phyloP scores from a whole-genome alignment of 2,329 filamentous ascomycete genomes.

The Alternaria triticina region DNA sequence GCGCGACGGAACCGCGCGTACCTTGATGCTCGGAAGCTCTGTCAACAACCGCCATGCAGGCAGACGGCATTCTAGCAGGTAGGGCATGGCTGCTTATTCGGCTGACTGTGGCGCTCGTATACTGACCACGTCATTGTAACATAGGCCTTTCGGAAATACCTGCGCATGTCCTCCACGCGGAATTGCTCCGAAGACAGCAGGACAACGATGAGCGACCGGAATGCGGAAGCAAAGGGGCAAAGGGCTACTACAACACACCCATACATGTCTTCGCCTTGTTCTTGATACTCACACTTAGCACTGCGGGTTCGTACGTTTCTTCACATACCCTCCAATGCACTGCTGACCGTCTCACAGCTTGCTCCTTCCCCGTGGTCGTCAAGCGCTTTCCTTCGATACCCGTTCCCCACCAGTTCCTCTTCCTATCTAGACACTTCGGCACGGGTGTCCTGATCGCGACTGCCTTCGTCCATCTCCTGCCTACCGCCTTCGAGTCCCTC shows the following conservation, averaged over 20 bases:
- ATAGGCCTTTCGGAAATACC: conserved; percentile 47
- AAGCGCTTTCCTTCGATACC: conserved; percentile 47
- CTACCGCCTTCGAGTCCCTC: conserved; percentile 49
- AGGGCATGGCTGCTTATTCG: conserved; percentile 10
- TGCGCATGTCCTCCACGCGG: conserved; percentile 54
- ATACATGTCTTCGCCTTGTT: conserved; percentile 65
- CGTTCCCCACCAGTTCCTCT: conserved; percentile 49
- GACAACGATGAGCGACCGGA: conserved; percentile 51
- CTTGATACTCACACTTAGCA: conserved; percentile 63
- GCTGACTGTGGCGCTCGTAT: background rate
- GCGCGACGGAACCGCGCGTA: conserved; percentile 14
- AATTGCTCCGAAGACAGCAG: conserved; percentile 58
- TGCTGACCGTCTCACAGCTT: conserved; percentile 39
- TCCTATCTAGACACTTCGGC: conserved; percentile 50
- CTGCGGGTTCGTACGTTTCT: conserved; percentile 51
- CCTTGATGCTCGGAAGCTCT: conserved; percentile 3
- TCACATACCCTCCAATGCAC: background rate
- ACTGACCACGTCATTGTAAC: conserved; percentile 18
- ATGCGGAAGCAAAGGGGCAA: conserved; percentile 58
- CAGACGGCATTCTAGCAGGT: conserved; percentile 24
- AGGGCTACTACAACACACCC: conserved; percentile 61
- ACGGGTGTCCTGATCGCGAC: conserved; percentile 51
- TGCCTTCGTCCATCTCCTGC: conserved; percentile 51
- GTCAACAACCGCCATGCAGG: conserved; percentile 27
- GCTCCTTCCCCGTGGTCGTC: conserved; percentile 50